Evolutionary conservation across 2,329 filamentous ascomycete genomes (phyloP), one percentile per base, ranked within the genome.

Genomic region (Lojkania enalia): DNA sequence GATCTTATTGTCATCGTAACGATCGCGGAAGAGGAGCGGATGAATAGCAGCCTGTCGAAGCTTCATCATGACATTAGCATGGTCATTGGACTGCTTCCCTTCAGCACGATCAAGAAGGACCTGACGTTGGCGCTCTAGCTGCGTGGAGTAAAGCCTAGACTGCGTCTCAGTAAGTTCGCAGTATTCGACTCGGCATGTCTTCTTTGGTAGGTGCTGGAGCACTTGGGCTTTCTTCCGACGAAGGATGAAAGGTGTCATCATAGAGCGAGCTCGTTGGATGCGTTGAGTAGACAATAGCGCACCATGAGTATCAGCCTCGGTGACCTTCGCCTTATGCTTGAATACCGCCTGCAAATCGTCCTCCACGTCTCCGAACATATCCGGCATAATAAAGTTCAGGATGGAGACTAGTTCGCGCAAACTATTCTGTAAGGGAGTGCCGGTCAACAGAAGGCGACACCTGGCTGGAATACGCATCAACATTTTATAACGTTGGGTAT

Each of bases 351-450:
- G 79, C n/a, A 99, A 78, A 49, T 91, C 83, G 6, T 94, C 85
- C 58, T 87, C 83, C 3, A 69, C 56, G 52, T 86, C 84, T 25
- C 85, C 81, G 67, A 99, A 99, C 25, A 97, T 80, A 5, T 81
- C 74, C 0, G 94, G 94, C 69, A 97, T 86, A 60, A 99, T 90
- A 64, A 99, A 97, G n/a, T 86, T 89, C 11, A 99, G 80, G 12
- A 99, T 81, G 2, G 90, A 88, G 30, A 90, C 86, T 60, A 99
- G 82, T 71, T 99, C 94, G 63, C 92, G 86, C 15, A 99, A 76
- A 66, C 97, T 97, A 72, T 99, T 95, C 67, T 95, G 89, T 2
- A 99, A 79, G 0, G 94, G 94, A 0, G 94, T 99, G 31, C 94
- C 94, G 20, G 86, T 89, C 19, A 99, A 80, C 3, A 99, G 78